These are phyloP conservation scores for Diaporthe ampelina DNA, from an alignment of 2,329 filamentous ascomycete genomes.

Conservation along the genomic window DNA sequence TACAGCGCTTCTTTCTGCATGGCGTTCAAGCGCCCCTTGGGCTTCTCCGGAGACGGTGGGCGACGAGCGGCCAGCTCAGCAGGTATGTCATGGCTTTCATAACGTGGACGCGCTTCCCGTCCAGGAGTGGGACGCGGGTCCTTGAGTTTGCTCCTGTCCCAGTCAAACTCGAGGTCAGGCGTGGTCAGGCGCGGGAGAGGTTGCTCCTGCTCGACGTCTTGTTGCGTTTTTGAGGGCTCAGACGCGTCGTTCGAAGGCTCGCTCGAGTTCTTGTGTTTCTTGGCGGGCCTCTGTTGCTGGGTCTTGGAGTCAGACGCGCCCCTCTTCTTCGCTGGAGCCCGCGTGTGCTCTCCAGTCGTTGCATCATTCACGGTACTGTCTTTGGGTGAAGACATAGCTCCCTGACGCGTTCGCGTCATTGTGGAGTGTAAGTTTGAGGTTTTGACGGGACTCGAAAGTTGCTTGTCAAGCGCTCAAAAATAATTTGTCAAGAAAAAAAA, in stretches of 20 bases:
- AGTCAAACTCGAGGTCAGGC: slow-evolving; percentile 48
- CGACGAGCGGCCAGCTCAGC: slow-evolving; percentile 40
- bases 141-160: slow-evolving; percentile 45
- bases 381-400: not conserved
- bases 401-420: slow-evolving; percentile 6
- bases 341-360: not conserved
- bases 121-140: slow-evolving; percentile 46
- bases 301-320: not conserved
- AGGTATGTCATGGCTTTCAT: slow-evolving; percentile 22
- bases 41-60: slow-evolving; percentile 35
- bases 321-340: slow-evolving; percentile 22
- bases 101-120: slow-evolving; percentile 43
- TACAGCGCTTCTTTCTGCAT: slow-evolving; percentile 29
- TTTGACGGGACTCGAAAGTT: not conserved
- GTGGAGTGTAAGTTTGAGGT: not conserved
- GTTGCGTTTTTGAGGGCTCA: not conserved
- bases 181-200: slow-evolving; percentile 43
- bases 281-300: not conserved
- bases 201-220: not conserved
- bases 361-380: not conserved
- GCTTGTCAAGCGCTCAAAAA: not conserved
- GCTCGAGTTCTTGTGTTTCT: slow-evolving; percentile 15
- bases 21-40: slow-evolving; percentile 43
- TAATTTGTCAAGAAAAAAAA: not conserved
- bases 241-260: not conserved